phyloP scores from a whole-genome alignment of 495 filamentous ascomycete species.

The Neurospora sp. region DNA sequence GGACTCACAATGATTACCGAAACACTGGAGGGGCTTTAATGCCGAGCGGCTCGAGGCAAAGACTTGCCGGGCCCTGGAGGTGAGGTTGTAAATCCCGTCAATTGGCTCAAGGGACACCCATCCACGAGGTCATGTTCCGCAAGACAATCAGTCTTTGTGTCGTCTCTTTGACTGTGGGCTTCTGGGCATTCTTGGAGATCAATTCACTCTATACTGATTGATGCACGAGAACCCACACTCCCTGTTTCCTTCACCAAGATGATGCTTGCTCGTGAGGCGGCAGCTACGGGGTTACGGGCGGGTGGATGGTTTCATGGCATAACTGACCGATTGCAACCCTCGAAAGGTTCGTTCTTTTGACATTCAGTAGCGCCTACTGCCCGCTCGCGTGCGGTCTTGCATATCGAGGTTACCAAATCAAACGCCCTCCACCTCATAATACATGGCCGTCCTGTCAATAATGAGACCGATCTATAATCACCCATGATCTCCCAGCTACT shows the following conservation, averaged over 20 bases:
- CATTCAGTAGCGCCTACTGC: not conserved
- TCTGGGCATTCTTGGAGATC: too few species aligned
- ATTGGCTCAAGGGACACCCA: not conserved
- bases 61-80: not conserved
- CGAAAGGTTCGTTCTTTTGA: not conserved
- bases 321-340: constrained; percentile 5
- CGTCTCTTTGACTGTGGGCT: not conserved
- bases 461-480: constrained; percentile 12
- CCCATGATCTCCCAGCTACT: constrained; percentile 7
- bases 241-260: not conserved
- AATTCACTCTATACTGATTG: too few species aligned
- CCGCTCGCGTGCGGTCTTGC: not conserved
- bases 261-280: not conserved
- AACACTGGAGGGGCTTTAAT: not conserved
- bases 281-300: not conserved
- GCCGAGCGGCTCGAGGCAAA: not conserved
- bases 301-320: constrained; percentile 6
- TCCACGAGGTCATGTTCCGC: not conserved
- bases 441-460: not conserved
- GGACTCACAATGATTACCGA: not conserved
- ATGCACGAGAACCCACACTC: too few species aligned
- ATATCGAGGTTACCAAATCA: not conserved
- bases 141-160: not conserved
- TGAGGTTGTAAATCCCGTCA: not conserved
- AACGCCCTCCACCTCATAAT: not conserved